phyloP scores from a whole-genome alignment of 257 asterid species.

The Avicennia marina region DNA sequence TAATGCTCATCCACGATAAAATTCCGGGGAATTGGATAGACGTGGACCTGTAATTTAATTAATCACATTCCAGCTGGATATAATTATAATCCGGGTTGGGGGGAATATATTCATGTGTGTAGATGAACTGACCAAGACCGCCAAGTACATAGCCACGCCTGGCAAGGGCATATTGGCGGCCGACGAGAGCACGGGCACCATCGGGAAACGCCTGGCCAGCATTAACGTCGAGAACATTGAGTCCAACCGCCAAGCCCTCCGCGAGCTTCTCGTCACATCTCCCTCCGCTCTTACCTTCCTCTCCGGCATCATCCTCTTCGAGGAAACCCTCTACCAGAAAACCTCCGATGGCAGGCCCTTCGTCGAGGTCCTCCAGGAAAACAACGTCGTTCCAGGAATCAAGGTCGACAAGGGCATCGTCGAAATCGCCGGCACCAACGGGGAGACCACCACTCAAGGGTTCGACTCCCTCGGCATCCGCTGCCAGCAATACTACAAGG shows the following conservation, averaged over 20 bases:
- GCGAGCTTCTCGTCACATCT: conserved; percentile 66
- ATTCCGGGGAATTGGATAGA: no score
- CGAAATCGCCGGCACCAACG: neutral
- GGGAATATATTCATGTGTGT: neutral
- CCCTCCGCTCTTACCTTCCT: conserved; percentile 71
- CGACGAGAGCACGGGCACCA: conserved; percentile 89
- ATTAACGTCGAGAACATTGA: conserved; percentile 76
- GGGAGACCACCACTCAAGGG: neutral
- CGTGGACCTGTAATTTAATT: no score
- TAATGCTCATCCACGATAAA: no score
- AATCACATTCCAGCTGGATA: no score
- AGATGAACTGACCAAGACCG: conserved; percentile 83
- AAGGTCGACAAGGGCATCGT: neutral
- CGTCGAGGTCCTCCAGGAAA: conserved; percentile 50
- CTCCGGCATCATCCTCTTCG: conserved; percentile 88
- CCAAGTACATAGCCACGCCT: conserved; percentile 79
- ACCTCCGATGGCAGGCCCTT: neutral
- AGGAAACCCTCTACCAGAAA: conserved; percentile 23
- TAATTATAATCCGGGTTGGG: no score
- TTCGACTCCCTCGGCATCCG: conserved; percentile 25
- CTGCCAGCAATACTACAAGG: conserved; percentile 29
- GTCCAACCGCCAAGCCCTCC: conserved; percentile 48
- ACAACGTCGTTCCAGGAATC: neutral
- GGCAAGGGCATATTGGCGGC: conserved; percentile 91
- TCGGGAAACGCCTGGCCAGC: conserved; percentile 76